phyloP scores from a whole-genome alignment of 768 basidiomycete species.

The Clathrus columnatus region DNA sequence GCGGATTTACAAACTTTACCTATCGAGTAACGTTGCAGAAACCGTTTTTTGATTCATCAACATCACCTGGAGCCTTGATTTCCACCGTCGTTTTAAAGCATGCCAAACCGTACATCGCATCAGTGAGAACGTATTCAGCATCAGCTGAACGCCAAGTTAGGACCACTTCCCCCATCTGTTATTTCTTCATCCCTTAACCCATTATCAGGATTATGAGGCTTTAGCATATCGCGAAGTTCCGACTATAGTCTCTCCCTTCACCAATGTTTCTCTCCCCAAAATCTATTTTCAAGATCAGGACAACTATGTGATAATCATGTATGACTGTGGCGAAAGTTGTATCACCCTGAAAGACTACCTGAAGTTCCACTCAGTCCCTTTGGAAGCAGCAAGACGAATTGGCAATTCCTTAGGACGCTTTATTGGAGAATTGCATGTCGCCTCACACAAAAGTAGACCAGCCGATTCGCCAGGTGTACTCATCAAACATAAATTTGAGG shows the following conservation, averaged over 20 bases:
- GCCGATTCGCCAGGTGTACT: not conserved
- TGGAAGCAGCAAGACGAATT: constrained; percentile 31
- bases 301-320: constrained; percentile 49
- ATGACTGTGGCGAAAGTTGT: constrained; percentile 41
- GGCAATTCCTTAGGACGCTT: constrained; percentile 48
- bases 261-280: constrained; percentile 35
- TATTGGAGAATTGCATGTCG: constrained; percentile 42
- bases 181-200: not conserved
- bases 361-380: constrained; percentile 22
- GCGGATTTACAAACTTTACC: no score
- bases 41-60: no score
- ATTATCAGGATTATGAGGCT: constrained; percentile 30
- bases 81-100: constrained; percentile 53
- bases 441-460: not conserved
- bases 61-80: constrained; percentile 10
- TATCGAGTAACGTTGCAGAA: no score
- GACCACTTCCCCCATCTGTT: no score
- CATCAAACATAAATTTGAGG: constrained; percentile 25
- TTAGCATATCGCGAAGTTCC: constrained; percentile 40
- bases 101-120: constrained; percentile 34
- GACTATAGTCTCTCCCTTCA: constrained; percentile 24
- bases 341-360: constrained; percentile 34
- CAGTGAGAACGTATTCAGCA: constrained; percentile 10
- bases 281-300: constrained; percentile 38
- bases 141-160: constrained; percentile 48